These are phyloP conservation scores for Rhodotorula glutinis DNA, from an alignment of 1,284 basidiomycete genomes.

Conservation along the genomic window DNA sequence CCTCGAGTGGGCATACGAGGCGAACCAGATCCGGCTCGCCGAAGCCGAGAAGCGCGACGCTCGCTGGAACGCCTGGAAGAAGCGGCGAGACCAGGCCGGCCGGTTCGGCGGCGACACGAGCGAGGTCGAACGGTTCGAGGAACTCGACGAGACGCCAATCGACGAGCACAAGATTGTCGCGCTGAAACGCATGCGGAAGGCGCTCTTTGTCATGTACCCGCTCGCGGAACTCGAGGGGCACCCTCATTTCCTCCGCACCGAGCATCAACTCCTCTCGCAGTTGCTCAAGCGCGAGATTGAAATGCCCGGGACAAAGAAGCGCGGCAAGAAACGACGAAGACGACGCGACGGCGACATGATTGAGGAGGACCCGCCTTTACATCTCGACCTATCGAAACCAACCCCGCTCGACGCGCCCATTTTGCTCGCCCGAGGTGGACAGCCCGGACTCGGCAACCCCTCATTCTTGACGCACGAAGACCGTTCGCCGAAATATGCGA, in stretches of 20 bases:
- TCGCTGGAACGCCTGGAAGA: constrained; percentile 38
- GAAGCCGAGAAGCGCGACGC: constrained; percentile 37
- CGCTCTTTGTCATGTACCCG: constrained; percentile 43
- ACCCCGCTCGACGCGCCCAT: constrained; percentile 56
- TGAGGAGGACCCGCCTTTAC: constrained; percentile 56
- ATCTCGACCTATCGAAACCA: constrained; percentile 58
- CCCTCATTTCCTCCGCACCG: constrained; percentile 34
- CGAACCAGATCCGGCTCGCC: constrained; percentile 29
- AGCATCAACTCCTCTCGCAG: constrained; percentile 37
- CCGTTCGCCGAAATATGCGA: constrained; percentile 50
- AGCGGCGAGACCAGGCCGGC: constrained; percentile 19
- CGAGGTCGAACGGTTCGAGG: constrained; percentile 25
- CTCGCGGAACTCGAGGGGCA: constrained; percentile 32
- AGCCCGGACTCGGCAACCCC: constrained; percentile 82
- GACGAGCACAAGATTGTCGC: constrained; percentile 17
- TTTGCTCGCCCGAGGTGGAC: constrained; percentile 73
- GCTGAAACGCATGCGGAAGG: constrained; percentile 24
- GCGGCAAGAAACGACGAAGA: constrained; percentile 49
- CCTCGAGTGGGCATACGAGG: constrained; percentile 56
- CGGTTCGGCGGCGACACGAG: constrained; percentile 23
- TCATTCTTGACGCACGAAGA: constrained; percentile 49
- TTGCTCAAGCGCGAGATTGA: constrained; percentile 34
- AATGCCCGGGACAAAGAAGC: constrained; percentile 31
- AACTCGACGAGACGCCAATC: constrained; percentile 24
- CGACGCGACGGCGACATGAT: constrained; percentile 48